phyloP scores from a whole-genome alignment of 2,329 filamentous ascomycete genomes.

The Aspergillus sp. region DNA sequence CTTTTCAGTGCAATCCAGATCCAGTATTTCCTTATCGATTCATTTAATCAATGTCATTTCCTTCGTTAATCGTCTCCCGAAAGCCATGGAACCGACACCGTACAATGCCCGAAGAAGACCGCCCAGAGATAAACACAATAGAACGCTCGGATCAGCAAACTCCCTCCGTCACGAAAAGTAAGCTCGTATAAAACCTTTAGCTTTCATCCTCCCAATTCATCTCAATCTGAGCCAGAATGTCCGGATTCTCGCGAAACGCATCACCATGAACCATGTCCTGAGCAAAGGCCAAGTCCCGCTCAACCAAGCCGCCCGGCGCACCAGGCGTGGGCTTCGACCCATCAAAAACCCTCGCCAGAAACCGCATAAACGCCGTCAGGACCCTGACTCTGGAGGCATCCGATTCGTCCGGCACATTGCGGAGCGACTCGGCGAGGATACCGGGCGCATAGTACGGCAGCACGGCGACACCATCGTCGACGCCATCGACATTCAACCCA shows the following conservation, averaged over 20 bases:
- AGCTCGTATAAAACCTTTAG: not conserved
- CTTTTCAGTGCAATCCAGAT: too few species aligned
- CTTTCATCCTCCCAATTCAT: not conserved
- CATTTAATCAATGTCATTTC: too few species aligned
- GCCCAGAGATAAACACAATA: too few species aligned
- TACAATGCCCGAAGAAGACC: too few species aligned
- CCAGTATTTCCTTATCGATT: too few species aligned
- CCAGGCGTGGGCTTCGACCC: slow-evolving; percentile 2
- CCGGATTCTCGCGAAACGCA: slow-evolving; percentile 7
- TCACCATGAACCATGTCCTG: slow-evolving; percentile 9
- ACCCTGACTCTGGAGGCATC: not conserved
- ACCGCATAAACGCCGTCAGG: slow-evolving; percentile 12
- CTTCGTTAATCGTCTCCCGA: too few species aligned
- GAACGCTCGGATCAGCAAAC: too few species aligned
- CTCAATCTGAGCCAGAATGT: slow-evolving; percentile 2
- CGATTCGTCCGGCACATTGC: slow-evolving; percentile 16
- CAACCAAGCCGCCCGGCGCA: slow-evolving; percentile 3
- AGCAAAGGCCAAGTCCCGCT: slow-evolving; percentile 12
- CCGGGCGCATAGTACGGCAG: slow-evolving; percentile 40
- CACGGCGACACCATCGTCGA: slow-evolving; percentile 31
- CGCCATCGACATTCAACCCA: slow-evolving; percentile 35
- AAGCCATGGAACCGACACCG: too few species aligned
- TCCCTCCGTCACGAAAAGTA: too few species aligned
- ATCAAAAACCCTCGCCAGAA: slow-evolving; percentile 12
- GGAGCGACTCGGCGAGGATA: slow-evolving; percentile 29